Conservation (phyloP, 345 rosid genomes). For the Cochlearia excelsa region DNA sequence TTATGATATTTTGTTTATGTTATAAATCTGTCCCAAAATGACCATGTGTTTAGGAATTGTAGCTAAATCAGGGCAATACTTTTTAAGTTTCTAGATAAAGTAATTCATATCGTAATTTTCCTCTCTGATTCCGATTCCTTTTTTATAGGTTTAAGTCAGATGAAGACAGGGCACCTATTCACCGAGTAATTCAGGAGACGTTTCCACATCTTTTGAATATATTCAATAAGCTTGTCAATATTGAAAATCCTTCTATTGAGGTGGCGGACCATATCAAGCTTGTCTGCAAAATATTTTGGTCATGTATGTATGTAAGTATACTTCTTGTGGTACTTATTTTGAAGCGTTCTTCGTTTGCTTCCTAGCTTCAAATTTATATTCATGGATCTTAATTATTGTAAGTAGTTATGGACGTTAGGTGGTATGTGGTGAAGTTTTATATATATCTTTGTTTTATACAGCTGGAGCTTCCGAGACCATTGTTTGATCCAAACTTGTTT, state of each 20-base stretch:
- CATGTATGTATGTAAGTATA: constrained; percentile 85
- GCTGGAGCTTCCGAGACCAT: constrained; percentile 97
- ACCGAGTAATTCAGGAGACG: constrained; percentile 74
- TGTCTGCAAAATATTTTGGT: constrained; percentile 98
- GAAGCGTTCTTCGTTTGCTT: too few species aligned
- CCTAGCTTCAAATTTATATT: too few species aligned
- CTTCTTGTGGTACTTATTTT: constrained; percentile 14
- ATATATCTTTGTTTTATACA: constrained; percentile 32
- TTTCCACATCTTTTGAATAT: constrained; percentile 80
- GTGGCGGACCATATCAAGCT: constrained; percentile 96
- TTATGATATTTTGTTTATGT: not conserved
- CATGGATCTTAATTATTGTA: not conserved
- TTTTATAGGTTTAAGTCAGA: constrained; percentile 87
- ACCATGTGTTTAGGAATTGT: constrained; percentile 1
- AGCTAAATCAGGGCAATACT: constrained; percentile 1
- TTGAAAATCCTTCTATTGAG: constrained; percentile 78
- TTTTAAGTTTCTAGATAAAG: too few species aligned
- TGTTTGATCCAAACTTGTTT: constrained; percentile 75
- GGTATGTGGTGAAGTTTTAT: not conserved
- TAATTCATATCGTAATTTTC: not conserved
- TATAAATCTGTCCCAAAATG: constrained; percentile 5
- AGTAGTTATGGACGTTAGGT: not conserved
- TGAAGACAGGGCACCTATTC: constrained; percentile 90
- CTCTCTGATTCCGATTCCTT: constrained; percentile 14
- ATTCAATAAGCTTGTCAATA: constrained; percentile 70